Evolutionary conservation across 768 basidiomycete species (phyloP).

Genomic region (Astraeus odoratus): DNA sequence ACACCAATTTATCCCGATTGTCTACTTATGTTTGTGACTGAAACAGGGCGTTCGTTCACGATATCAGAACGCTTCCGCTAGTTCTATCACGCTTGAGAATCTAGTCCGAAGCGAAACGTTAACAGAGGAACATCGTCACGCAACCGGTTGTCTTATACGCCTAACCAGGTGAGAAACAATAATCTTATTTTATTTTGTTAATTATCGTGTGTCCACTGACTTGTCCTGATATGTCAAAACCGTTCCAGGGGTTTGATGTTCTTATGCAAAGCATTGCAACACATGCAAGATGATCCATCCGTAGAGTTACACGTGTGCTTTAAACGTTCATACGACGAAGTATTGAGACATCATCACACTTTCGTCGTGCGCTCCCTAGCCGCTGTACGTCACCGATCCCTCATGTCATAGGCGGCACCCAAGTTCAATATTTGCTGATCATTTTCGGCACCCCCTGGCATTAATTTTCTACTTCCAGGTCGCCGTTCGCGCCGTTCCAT

Average conservation of each 20-base stretch:
- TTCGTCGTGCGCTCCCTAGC: conserved; percentile 56
- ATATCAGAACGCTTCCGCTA: conserved; percentile 35
- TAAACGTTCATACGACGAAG: conserved; percentile 61
- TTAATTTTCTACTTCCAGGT: conserved; percentile 29
- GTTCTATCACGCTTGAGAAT: conserved; percentile 51
- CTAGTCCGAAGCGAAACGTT: conserved; percentile 47
- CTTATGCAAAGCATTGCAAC: conserved; percentile 59
- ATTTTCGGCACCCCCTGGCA: conserved; percentile 1
- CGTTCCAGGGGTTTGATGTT: conserved; percentile 54
- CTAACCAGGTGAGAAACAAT: conserved; percentile 47
- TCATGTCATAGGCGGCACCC: not conserved
- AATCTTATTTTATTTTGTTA: conserved; percentile 19
- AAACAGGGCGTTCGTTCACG: conserved; percentile 59
- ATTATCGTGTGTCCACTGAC: not conserved
- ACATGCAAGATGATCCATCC: conserved; percentile 48
- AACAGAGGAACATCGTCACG: conserved; percentile 36
- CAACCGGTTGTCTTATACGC: conserved; percentile 56
- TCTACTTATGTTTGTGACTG: conserved; percentile 1
- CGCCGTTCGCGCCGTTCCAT: conserved; percentile 56
- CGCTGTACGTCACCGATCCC: conserved; percentile 17
- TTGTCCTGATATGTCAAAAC: conserved; percentile 6
- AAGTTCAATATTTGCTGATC: not conserved
- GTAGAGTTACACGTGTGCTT: conserved; percentile 63
- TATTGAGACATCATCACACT: conserved; percentile 59
- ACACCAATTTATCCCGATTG: conserved; percentile 7